Evolutionary conservation across 306 rosid species (phyloP).

Genomic region (Gastrolobium bilobum): DNA sequence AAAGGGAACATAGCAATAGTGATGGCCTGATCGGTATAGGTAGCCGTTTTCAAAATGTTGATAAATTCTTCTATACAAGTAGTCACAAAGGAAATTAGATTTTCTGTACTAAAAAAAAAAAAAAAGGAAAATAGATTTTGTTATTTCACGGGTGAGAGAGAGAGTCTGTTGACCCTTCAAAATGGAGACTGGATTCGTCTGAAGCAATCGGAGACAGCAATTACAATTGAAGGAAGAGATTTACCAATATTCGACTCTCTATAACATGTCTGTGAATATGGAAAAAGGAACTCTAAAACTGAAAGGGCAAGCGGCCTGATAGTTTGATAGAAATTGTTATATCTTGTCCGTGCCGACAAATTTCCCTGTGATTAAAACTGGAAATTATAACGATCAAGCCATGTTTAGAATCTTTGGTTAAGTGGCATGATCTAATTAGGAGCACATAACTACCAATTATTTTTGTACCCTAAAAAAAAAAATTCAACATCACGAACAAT

Average conservation of each 20-base stretch:
- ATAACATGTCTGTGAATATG: not conserved
- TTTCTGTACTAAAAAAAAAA: not conserved
- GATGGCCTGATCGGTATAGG: not conserved
- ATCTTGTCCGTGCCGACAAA: not conserved
- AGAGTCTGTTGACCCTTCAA: not conserved
- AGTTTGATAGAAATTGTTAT: not conserved
- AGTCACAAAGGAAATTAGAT: conserved; percentile 1
- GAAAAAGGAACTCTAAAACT: not conserved
- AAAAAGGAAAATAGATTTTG: not conserved
- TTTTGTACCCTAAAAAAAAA: not conserved
- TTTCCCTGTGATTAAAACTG: not conserved
- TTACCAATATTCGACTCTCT: not conserved
- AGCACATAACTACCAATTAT: not conserved
- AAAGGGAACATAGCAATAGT: conserved; percentile 3
- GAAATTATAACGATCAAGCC: conserved; percentile 9
- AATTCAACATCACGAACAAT: conserved; percentile 2
- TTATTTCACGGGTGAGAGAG: not conserved
- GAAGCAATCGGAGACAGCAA: not conserved
- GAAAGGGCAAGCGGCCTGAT: not conserved
- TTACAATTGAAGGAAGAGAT: conserved; percentile 6
- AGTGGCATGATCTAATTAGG: not conserved
- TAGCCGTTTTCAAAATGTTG: not conserved
- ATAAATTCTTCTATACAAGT: not conserved
- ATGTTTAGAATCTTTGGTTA: not conserved
- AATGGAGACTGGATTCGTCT: not conserved